Conservation (phyloP, 371 early-diverging fungal species). For the Dichotomocladium elegans region DNA sequence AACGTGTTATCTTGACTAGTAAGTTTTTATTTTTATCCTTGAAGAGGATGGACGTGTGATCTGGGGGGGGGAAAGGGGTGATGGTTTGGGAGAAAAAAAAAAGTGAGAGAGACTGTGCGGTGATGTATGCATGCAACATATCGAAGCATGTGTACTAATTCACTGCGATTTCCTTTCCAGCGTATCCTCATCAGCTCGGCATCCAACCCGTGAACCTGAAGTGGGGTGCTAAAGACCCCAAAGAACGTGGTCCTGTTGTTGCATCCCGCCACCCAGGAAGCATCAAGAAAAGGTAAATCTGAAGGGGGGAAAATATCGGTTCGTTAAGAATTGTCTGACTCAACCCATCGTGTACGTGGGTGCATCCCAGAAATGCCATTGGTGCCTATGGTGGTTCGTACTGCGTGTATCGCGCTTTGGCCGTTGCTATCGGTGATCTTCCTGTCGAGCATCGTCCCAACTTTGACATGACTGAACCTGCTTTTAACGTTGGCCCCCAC, state of each 20-base stretch:
- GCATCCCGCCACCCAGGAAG: slow-evolving; percentile 80
- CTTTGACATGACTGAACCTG: slow-evolving; percentile 86
- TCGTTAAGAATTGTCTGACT: slow-evolving; percentile 1
- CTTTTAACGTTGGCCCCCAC: slow-evolving; percentile 79
- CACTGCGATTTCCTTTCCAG: slow-evolving; percentile 18
- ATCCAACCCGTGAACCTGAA: slow-evolving; percentile 77
- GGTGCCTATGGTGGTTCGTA: slow-evolving; percentile 95
- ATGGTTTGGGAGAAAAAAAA: no score
- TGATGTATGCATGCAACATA: no score
- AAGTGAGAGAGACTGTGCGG: no score
- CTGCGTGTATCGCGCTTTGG: slow-evolving; percentile 89
- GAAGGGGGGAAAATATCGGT: not conserved
- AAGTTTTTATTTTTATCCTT: slow-evolving; percentile 4
- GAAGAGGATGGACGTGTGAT: no score
- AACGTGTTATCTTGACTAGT: slow-evolving; percentile 49
- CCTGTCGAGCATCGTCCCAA: slow-evolving; percentile 83
- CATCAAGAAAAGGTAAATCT: slow-evolving; percentile 64
- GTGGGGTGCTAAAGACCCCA: slow-evolving; percentile 81
- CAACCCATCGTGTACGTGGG: not conserved
- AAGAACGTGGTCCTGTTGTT: slow-evolving; percentile 83
- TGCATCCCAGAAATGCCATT: slow-evolving; percentile 71
- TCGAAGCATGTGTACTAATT: not conserved
- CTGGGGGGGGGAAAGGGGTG: no score
- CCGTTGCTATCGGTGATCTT: slow-evolving; percentile 90
- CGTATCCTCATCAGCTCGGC: slow-evolving; percentile 85